Evolutionary conservation across 495 filamentous ascomycete genomes (phyloP), one percentile per base, ranked within the genome.

Genomic region (Penicillium tannophilum): DNA sequence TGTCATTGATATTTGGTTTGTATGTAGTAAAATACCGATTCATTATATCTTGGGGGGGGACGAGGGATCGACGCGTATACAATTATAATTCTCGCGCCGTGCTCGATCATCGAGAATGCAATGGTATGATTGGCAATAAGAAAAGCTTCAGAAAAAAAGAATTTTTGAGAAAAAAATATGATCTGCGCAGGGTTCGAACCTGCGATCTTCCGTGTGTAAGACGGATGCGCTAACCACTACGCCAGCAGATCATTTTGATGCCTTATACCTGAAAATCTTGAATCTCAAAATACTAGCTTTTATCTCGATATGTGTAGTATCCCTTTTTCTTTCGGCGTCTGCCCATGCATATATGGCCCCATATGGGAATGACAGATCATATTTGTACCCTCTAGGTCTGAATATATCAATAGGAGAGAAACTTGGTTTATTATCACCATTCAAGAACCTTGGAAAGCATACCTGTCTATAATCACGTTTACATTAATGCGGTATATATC

Each of bases 201-300:
- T 65, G 62, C 62, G 63, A 64, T 64, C 65, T 68, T 62, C 56
- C 65, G 65, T 60, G 65, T 67, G 65, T 67, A 67, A 67, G 59
- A 60, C 65, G 65, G 56, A 62, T 61, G 65, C 65, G 62, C 62
- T 67, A 47, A 67, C 65, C 65, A 67, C 65, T 67, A 62, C 62
- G 65, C 65, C 62, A 67, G 58, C 63, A 58, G 64, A 66, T 61
- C 63, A 30, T 42, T 49, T 36, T n/a, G 12, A 39, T 8, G 48
- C 58, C 50, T 16, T 19, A 20, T 50, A 30, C 26, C 36, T 3
- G 16, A 24, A 2, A 24, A 14, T 26, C 5, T 2, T 8, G 9
- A 36, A 56, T 30, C 8, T 17, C 0, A 20, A 14, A 14, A 14
- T 6, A 41, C n/a, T 12, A 17, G 0, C 0, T 17, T 41, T 41